Percentiles rank a stretch among this genome's conserved stretches.
Conservation (phyloP, 1,139 yeast species). For the Diutina ranongensis region DNA sequence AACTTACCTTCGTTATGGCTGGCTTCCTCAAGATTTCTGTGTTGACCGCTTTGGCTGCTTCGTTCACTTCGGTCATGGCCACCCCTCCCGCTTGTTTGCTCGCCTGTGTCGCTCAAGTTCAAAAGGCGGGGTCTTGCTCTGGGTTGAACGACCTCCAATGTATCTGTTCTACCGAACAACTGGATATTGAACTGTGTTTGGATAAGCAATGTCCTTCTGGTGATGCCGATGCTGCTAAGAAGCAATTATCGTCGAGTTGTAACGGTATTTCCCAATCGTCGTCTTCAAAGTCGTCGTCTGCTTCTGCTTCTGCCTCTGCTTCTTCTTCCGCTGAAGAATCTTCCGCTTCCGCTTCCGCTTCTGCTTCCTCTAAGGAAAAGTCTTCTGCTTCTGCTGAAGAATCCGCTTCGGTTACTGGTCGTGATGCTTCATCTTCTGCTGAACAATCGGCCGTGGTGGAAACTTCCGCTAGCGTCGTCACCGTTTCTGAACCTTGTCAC, state of each 20-base stretch:
- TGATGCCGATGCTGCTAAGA: slow-evolving; percentile 42
- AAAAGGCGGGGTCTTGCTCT: slow-evolving; percentile 40
- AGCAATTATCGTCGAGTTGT: slow-evolving; percentile 47
- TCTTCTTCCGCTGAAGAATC: slow-evolving; percentile 7
- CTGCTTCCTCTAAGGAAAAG: background rate
- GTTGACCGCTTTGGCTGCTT: slow-evolving; percentile 38
- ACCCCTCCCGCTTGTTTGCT: slow-evolving; percentile 84
- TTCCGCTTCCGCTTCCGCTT: background rate
- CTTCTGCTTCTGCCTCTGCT: slow-evolving; percentile 12
- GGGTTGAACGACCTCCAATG: slow-evolving; percentile 54
- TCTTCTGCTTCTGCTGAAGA: background rate
- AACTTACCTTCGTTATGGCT: slow-evolving; percentile 1
- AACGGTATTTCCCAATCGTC: slow-evolving; percentile 18
- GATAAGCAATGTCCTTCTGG: slow-evolving; percentile 54
- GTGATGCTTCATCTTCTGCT: background rate
- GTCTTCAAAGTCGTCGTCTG: slow-evolving; percentile 5
- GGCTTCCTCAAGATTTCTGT: slow-evolving; percentile 24
- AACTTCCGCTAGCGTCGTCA: background rate
- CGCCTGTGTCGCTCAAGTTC: slow-evolving; percentile 73
- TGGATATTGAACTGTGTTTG: slow-evolving; percentile 48
- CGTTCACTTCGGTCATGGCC: slow-evolving; percentile 43
- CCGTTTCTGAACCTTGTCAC: background rate
- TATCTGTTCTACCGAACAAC: slow-evolving; percentile 45
- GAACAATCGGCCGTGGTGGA: background rate
- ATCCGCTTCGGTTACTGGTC: too few species aligned